phyloP scores from a whole-genome alignment of 1,139 yeast species.

The Kodamaea derodonti region DNA sequence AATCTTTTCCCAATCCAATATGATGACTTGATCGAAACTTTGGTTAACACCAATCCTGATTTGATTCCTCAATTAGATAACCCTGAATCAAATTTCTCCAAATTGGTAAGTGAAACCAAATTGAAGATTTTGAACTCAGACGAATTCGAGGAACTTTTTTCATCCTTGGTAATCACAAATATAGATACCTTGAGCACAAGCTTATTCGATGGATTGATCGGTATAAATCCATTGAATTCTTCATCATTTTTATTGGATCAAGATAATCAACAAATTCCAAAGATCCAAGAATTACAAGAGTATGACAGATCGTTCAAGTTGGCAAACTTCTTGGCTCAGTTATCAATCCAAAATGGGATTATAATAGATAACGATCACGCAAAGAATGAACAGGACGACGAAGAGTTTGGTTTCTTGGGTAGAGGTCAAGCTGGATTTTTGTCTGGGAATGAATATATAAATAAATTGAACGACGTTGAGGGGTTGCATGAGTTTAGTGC shows the following conservation, averaged over 20 bases:
- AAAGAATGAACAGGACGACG: slow-evolving; percentile 42
- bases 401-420: slow-evolving; percentile 26
- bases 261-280: slow-evolving; percentile 5
- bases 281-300: slow-evolving; percentile 17
- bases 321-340: slow-evolving; percentile 65
- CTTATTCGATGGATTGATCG: slow-evolving; percentile 15
- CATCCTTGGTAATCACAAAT: slow-evolving; percentile 25
- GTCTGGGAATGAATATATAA: slow-evolving; percentile 40
- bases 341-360: slow-evolving; percentile 62
- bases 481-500: slow-evolving; percentile 88
- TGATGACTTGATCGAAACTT: slow-evolving; percentile 41
- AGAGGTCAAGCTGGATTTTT: slow-evolving; percentile 12
- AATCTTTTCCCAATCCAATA: slow-evolving; percentile 38
- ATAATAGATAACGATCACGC: slow-evolving; percentile 40
- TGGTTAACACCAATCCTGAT: slow-evolving; percentile 44
- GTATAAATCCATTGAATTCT: slow-evolving; percentile 6
- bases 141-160: slow-evolving; percentile 27
- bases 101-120: slow-evolving; percentile 45
- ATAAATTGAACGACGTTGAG: slow-evolving; percentile 50
- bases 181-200: slow-evolving; percentile 29
- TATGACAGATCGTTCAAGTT: slow-evolving; percentile 44
- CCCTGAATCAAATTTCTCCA: slow-evolving; percentile 39
- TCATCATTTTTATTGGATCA: slow-evolving; percentile 7
- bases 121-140: slow-evolving; percentile 20
- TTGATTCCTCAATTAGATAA: slow-evolving; percentile 36